Evolutionary conservation across 2,329 filamentous ascomycete genomes (phyloP).

Genomic region (Aschersonia sp.): DNA sequence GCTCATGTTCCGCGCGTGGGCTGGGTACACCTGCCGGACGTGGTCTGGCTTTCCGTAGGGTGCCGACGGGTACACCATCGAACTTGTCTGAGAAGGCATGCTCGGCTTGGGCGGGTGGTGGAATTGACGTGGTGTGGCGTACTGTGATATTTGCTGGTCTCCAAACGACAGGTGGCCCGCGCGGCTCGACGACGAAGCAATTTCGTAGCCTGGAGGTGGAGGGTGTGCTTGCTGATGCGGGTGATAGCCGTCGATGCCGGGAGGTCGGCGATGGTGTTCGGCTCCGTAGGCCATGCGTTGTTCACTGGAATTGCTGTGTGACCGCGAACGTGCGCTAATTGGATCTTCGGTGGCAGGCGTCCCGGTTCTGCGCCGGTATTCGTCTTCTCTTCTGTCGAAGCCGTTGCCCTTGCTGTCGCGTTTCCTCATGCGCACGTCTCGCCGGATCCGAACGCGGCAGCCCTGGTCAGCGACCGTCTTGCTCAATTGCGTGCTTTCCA

Average conservation of each 20-base stretch:
- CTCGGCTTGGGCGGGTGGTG: conserved; percentile 10
- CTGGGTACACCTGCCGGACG: conserved; percentile 21
- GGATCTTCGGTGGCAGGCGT: conserved; percentile 19
- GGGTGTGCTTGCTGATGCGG: conserved; percentile 16
- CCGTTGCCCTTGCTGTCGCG: conserved; percentile 54
- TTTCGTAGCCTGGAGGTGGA: conserved; percentile 13
- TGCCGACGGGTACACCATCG: conserved; percentile 19
- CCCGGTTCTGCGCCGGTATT: conserved; percentile 28
- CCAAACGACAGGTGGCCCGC: conserved; percentile 20
- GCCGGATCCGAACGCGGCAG: conserved; percentile 86
- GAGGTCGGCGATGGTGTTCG: conserved; percentile 29
- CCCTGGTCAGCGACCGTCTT: conserved; percentile 91
- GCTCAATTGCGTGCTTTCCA: conserved; percentile 78
- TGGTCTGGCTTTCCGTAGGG: conserved; percentile 22
- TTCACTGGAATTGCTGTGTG: conserved; percentile 43
- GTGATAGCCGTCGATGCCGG: conserved; percentile 29
- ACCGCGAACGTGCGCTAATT: conserved; percentile 33
- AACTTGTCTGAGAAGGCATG: conserved; percentile 17
- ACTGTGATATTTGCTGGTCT: conserved; percentile 16
- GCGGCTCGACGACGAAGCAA: conserved; percentile 10
- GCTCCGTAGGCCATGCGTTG: conserved; percentile 26
- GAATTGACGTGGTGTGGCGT: conserved; percentile 22
- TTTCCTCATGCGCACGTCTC: conserved; percentile 84
- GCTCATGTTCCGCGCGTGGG: conserved; percentile 13
- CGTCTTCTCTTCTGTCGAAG: conserved; percentile 49